Conservation (phyloP, 192 early-diverging fungal species). For the Rhizophagus clarus region DNA sequence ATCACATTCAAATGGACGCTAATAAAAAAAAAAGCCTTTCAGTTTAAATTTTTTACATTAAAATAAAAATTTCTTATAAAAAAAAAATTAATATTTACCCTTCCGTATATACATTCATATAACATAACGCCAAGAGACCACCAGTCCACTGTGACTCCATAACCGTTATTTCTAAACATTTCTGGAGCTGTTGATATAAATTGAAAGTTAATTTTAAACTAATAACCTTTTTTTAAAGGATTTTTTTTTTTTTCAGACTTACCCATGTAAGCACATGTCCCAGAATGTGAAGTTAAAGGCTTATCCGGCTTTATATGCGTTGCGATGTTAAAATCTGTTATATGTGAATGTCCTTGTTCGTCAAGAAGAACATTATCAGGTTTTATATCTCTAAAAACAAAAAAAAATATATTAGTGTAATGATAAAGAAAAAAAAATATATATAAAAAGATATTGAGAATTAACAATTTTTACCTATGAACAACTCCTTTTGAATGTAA, state of each 20-base stretch:
- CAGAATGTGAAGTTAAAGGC: slow-evolving; percentile 80
- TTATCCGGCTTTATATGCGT: slow-evolving; percentile 63
- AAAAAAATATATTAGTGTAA: not conserved
- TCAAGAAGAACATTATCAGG: slow-evolving; percentile 88
- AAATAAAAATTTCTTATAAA: too few species aligned
- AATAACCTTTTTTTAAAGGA: not conserved
- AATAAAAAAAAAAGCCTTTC: slow-evolving; percentile 19
- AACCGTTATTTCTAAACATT: slow-evolving; percentile 67
- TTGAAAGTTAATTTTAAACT: not conserved
- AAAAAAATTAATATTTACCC: slow-evolving; percentile 36
- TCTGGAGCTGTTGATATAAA: slow-evolving; percentile 62
- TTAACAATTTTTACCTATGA: slow-evolving; percentile 62
- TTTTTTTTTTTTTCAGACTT: slow-evolving; percentile 3
- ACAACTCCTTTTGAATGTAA: slow-evolving; percentile 83
- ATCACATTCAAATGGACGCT: slow-evolving; percentile 73
- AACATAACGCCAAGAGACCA: slow-evolving; percentile 92
- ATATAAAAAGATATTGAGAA: not conserved
- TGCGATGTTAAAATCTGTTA: slow-evolving; percentile 98
- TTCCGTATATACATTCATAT: slow-evolving; percentile 86
- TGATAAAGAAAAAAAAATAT: too few species aligned
- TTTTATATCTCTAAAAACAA: slow-evolving; percentile 74
- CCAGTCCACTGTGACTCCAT: slow-evolving; percentile 88
- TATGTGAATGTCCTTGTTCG: slow-evolving; percentile 79
- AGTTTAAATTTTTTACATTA: not conserved
- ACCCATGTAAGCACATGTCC: slow-evolving; percentile 91